phyloP scores from a whole-genome alignment of 208 protist species.

The Trypanosoma lewisi region DNA sequence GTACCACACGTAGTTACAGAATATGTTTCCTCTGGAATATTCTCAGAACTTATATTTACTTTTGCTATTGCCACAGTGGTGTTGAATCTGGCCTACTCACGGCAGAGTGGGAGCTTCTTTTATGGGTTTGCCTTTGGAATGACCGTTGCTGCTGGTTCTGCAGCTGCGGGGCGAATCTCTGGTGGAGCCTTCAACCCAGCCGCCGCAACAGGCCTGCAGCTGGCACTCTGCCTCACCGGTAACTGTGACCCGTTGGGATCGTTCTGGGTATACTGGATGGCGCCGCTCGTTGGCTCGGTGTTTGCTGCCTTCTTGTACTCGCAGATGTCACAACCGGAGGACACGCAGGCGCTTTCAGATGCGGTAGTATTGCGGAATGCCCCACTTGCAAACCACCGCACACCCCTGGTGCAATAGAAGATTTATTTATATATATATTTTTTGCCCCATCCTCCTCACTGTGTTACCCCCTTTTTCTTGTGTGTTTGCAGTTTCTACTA shows the following conservation, averaged over 20 bases:
- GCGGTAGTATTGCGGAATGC: conserved; percentile 38
- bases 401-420: conserved; percentile 8
- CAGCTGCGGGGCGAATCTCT: conserved; percentile 61
- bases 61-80: conserved; percentile 75
- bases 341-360: conserved; percentile 18
- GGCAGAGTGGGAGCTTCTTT: conserved; percentile 73
- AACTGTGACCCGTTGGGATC: conserved; percentile 59
- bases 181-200: conserved; percentile 85
- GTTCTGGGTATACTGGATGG: conserved; percentile 86
- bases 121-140: conserved; percentile 85
- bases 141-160: conserved; percentile 63
- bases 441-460: neutral
- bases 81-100: conserved; percentile 71
- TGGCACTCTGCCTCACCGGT: conserved; percentile 68
- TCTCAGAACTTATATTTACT: conserved; percentile 82
- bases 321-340: conserved; percentile 63
- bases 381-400: neutral
- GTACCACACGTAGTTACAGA: conserved; percentile 50
- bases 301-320: conserved; percentile 64
- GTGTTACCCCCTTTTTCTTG: neutral
- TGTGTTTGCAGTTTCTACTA: too few species aligned
- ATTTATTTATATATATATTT: too few species aligned
- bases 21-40: conserved; percentile 72
- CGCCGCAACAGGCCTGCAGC: conserved; percentile 74
- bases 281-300: conserved; percentile 58